Conservation (phyloP, 1,139 yeast species). For the Saccharomyces hybrid region DNA sequence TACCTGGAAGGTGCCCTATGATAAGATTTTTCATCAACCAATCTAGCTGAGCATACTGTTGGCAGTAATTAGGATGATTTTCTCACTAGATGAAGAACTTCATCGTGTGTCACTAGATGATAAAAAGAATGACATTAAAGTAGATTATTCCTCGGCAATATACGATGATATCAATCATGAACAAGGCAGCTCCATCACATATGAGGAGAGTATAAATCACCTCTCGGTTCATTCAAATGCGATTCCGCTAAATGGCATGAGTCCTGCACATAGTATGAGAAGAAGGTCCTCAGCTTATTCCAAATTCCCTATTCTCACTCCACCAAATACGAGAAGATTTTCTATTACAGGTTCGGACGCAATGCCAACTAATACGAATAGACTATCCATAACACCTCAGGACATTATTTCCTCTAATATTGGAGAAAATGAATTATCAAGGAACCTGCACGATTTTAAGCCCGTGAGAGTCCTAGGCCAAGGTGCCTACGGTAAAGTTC, state of each 20-base stretch:
- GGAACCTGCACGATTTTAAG: constrained; percentile 54
- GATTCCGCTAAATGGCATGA: constrained; percentile 1
- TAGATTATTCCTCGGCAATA: constrained; percentile 4
- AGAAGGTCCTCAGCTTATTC: constrained; percentile 29
- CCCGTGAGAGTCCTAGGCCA: constrained; percentile 78
- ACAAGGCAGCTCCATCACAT: background rate
- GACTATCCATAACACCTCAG: constrained; percentile 1
- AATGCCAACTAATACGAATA: constrained; percentile 4
- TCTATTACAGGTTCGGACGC: constrained; percentile 15
- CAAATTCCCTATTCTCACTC: constrained; percentile 26
- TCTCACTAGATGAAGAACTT: constrained; percentile 27
- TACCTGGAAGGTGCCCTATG: background rate
- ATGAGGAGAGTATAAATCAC: background rate
- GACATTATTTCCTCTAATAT: constrained; percentile 1
- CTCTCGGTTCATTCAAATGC: constrained; percentile 3
- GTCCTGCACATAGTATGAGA: constrained; percentile 9
- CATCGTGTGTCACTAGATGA: constrained; percentile 9
- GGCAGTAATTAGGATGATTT: constrained; percentile 14
- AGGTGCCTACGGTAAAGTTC: constrained; percentile 88
- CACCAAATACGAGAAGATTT: constrained; percentile 25
- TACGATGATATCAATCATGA: background rate
- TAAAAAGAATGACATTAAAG: constrained; percentile 11
- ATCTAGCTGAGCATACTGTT: background rate
- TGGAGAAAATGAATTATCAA: constrained; percentile 8
- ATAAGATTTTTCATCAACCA: background rate